phyloP scores from a whole-genome alignment of 2,329 filamentous ascomycete species.

The Cytospora paraplurivora region DNA sequence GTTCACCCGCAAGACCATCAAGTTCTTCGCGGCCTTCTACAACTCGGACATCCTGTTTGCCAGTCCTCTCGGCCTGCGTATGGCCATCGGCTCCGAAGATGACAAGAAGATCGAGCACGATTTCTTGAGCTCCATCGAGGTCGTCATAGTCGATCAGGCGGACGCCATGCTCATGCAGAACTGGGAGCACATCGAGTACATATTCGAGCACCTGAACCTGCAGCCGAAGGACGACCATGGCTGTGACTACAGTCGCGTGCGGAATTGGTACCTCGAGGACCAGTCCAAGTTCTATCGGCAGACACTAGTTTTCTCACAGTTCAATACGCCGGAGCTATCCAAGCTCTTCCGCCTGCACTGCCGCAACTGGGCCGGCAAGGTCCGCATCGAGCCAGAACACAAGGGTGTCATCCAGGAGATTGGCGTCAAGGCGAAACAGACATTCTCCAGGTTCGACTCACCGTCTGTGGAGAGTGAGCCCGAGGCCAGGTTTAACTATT shows the following conservation, averaged over 20 bases:
- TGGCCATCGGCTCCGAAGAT: constrained; percentile 81
- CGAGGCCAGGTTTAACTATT: constrained; percentile 88
- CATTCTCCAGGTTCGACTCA: constrained; percentile 83
- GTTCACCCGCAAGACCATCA: constrained; percentile 93
- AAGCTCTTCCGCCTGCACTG: constrained; percentile 75
- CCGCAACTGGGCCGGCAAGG: constrained; percentile 78
- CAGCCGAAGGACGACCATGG: constrained; percentile 88
- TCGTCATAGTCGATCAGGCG: constrained; percentile 87
- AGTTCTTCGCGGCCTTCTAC: constrained; percentile 94
- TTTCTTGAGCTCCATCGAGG: constrained; percentile 90
- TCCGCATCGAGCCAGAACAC: constrained; percentile 72
- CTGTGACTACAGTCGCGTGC: constrained; percentile 89
- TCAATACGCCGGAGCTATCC: constrained; percentile 86
- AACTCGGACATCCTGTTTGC: constrained; percentile 93
- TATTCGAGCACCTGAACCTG: constrained; percentile 88
- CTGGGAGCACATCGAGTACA: constrained; percentile 93
- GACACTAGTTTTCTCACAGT: constrained; percentile 78
- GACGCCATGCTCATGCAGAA: constrained; percentile 97
- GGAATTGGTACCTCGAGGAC: constrained; percentile 90
- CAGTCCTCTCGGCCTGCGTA: constrained; percentile 84
- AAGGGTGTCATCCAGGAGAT: constrained; percentile 73
- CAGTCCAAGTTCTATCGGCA: constrained; percentile 81
- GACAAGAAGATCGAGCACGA: constrained; percentile 72
- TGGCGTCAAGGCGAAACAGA: constrained; percentile 75
- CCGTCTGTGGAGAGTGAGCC: constrained; percentile 73